Evolutionary conservation across 192 early-diverging fungal species (phyloP).

Genomic region (Coemansia biformis): DNA sequence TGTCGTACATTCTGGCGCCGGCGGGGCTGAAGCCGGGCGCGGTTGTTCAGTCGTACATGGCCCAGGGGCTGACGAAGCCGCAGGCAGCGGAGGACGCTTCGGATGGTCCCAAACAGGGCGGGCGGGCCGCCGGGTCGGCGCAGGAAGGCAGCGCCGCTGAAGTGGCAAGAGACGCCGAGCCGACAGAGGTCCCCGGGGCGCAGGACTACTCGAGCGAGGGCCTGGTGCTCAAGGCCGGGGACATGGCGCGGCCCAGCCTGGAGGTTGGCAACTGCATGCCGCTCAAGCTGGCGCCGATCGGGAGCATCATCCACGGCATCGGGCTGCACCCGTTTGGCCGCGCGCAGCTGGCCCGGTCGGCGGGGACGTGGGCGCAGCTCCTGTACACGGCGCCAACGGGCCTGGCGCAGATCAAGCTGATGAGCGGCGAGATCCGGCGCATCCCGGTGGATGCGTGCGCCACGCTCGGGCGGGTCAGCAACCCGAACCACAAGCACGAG

Average conservation of each 20-base stretch:
- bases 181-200: constrained; percentile 2
- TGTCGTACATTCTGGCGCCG: constrained; percentile 84
- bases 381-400: constrained; percentile 70
- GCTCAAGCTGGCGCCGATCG: constrained; percentile 86
- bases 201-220: constrained; percentile 15
- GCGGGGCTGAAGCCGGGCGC: constrained; percentile 69
- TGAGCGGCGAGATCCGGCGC: constrained; percentile 81
- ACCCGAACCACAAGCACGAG: constrained; percentile 83
- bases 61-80: constrained; percentile 2
- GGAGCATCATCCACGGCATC: constrained; percentile 83
- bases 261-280: constrained; percentile 87
- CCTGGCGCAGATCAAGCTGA: constrained; percentile 78
- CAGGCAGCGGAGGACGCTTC: constrained; percentile 3
- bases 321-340: constrained; percentile 70
- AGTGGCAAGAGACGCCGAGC: background rate
- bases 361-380: constrained; percentile 82
- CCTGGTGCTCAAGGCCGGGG: constrained; percentile 5
- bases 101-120: background rate
- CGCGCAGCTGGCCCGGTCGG: constrained; percentile 74
- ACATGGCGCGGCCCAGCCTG: constrained; percentile 36
- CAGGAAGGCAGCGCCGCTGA: constrained; percentile 4
- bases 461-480: constrained; percentile 85
- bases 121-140: background rate
- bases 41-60: constrained; percentile 58
- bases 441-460: constrained; percentile 80